phyloP scores from a whole-genome alignment of 2,329 filamentous ascomycete genomes.

The Xylaria sp. region DNA sequence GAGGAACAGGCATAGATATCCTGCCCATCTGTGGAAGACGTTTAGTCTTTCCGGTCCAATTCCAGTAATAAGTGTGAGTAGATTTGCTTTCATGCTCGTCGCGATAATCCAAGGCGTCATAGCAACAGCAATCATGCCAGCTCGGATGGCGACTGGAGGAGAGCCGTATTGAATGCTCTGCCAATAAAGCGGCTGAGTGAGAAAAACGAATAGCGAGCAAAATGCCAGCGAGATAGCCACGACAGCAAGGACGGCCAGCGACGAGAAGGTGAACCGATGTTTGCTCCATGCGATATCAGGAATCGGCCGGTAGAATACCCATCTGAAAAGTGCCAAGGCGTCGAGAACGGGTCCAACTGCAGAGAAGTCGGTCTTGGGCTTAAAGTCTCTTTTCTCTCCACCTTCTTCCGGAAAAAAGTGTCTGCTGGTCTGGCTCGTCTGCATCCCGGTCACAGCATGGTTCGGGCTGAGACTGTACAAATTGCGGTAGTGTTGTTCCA shows the following conservation, averaged over 20 bases:
- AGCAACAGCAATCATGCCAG: slow-evolving; percentile 88
- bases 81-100: slow-evolving; percentile 84
- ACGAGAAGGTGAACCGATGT: slow-evolving; percentile 72
- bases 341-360: slow-evolving; percentile 72
- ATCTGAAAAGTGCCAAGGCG: slow-evolving; percentile 74
- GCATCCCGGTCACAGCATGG: slow-evolving; percentile 41
- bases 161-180: slow-evolving; percentile 80
- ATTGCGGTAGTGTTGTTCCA: slow-evolving; percentile 58
- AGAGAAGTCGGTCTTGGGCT: slow-evolving; percentile 67
- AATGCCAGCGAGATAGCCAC: slow-evolving; percentile 65
- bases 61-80: slow-evolving; percentile 77
- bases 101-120: slow-evolving; percentile 90
- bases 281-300: slow-evolving; percentile 66
- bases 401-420: slow-evolving; percentile 70
- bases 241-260: slow-evolving; percentile 64
- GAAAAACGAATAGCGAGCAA: slow-evolving; percentile 73
- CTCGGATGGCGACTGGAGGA: slow-evolving; percentile 77
- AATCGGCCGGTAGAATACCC: slow-evolving; percentile 82
- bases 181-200: slow-evolving; percentile 87
- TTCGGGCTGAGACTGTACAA: slow-evolving; percentile 48
- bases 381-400: slow-evolving; percentile 51
- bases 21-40: slow-evolving; percentile 87
- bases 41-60: slow-evolving; percentile 90
- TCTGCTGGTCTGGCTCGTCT: slow-evolving; percentile 50
- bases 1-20: slow-evolving; percentile 78